Percentiles rank a stretch among this genome's conserved stretches.
Conservation (phyloP, 352 stramenopile genomes). For the Phytophthora hibernalis region DNA sequence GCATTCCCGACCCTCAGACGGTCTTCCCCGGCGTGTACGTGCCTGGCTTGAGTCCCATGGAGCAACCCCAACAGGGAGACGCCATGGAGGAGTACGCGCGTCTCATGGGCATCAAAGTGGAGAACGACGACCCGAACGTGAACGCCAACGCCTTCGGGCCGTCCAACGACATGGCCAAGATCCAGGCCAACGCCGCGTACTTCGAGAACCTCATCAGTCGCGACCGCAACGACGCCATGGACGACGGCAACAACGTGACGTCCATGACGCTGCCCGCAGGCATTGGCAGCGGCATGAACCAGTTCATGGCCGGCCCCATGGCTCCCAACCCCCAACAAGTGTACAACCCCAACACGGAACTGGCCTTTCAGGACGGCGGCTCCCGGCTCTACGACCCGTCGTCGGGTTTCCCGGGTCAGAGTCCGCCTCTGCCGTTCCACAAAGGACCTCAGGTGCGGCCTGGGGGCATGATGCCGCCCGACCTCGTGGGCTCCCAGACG, state of each 20-base stretch:
- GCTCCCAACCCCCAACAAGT: conserved; percentile 37
- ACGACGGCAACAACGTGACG: conserved; percentile 59
- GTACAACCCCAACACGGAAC: conserved; percentile 65
- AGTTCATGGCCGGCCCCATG: conserved; percentile 48
- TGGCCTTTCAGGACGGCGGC: conserved; percentile 67
- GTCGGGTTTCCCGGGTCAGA: conserved; percentile 50
- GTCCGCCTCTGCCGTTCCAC: conserved; percentile 57
- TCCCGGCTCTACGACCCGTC: conserved; percentile 78
- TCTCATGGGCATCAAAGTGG: conserved; percentile 87
- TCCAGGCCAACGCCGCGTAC: conserved; percentile 83
- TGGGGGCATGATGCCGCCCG: conserved; percentile 30
- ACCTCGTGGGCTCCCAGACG: conserved; percentile 77
- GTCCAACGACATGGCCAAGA: conserved; percentile 62
- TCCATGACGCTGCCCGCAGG: conserved; percentile 74
- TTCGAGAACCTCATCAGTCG: conserved; percentile 81
- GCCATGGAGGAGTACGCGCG: conserved; percentile 85
- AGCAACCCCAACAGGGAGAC: conserved; percentile 50
- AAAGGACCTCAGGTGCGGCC: conserved; percentile 37
- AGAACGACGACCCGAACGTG: conserved; percentile 49
- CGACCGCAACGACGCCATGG: conserved; percentile 53
- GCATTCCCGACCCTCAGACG: conserved; percentile 24
- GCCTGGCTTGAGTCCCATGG: conserved; percentile 50
- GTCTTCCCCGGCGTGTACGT: conserved; percentile 64
- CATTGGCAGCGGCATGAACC: conserved; percentile 71
- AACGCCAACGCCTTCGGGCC: conserved; percentile 49